Evolutionary conservation across 345 rosid species (phyloP), one percentile per base, ranked within the genome.

Genomic region (Mangifera indica): DNA sequence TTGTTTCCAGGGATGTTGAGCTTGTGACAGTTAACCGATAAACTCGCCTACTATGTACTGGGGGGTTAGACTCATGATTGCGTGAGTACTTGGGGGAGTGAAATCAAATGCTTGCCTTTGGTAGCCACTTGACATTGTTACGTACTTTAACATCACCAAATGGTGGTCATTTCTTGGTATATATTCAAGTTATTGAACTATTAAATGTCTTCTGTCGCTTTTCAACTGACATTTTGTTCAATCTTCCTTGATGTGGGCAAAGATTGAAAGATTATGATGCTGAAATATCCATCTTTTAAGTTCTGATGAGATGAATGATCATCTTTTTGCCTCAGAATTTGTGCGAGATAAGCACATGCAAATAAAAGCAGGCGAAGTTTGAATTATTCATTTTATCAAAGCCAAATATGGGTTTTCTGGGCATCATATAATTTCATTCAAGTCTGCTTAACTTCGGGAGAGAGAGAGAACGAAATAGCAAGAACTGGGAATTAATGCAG

Each of bases 1-100:
- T 65, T 34, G 5, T 72, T 71, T 72, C 65, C 79, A 74, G 81
- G 81, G 67, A 51, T 67, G 22, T 72, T n/a, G 63, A 60, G 79
- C 59, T 67, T 73, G 64, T 62, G 60, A 63, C 20, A 29, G 14
- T 8, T n/a, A 60, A 15, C 22, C 37, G 44, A 20, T 6, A 22
- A 51, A 51, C 60, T 60, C 67, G 60, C 67, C 69, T 7, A 20
- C 17, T 34, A 69, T 60, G 49, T 52, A n/a, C 63, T 49, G 45
- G 42, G 42, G 9, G 42, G 42, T 1, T 29, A 34, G 5, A 34
- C 40, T 34, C 32, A 29, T 29, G 32, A 29, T 1, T 29, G 3
- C 32, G 32, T 29, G 2, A 29, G 32, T 29, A 29, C 32, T 29
- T 29, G 32, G 73, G 59, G 37, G 21, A 71, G 51, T 60, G 68